These are phyloP conservation scores for Balamuthia mandrillaris DNA, from an alignment of 208 protist species.

Conservation along the genomic window DNA sequence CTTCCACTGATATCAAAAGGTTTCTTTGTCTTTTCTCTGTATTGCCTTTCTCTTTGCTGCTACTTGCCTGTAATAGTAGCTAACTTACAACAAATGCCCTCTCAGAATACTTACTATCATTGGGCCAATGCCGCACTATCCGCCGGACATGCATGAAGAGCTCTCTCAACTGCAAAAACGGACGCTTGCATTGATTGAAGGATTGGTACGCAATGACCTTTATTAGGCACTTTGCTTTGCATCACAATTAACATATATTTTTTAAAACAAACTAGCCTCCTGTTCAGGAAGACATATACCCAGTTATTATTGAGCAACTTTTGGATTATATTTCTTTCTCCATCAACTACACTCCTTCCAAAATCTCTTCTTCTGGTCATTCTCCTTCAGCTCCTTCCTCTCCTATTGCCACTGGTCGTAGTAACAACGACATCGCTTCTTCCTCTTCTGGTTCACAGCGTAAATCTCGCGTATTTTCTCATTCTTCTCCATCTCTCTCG, in stretches of 20 bases:
- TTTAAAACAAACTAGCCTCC: neutral
- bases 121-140: conserved; percentile 4
- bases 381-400: neutral
- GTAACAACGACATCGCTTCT: neutral
- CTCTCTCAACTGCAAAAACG: conserved; percentile 14
- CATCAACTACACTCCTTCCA: neutral
- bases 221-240: neutral
- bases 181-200: neutral
- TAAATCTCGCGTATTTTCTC: neutral
- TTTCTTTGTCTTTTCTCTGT: neutral
- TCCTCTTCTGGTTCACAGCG: neutral
- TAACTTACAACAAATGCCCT: too few species aligned
- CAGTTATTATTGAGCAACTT: neutral
- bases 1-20: neutral
- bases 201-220: neutral
- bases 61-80: too few species aligned
- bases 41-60: too few species aligned
- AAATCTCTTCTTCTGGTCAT: too few species aligned
- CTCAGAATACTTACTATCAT: neutral
- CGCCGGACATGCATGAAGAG: neutral
- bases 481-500: neutral
- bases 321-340: neutral
- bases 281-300: conserved; percentile 10
- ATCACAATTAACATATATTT: neutral
- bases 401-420: too few species aligned